Base-by-base conservation (phyloP, 1,284 basidiomycete genomes). In the Exobasidium rhododendri region DNA sequence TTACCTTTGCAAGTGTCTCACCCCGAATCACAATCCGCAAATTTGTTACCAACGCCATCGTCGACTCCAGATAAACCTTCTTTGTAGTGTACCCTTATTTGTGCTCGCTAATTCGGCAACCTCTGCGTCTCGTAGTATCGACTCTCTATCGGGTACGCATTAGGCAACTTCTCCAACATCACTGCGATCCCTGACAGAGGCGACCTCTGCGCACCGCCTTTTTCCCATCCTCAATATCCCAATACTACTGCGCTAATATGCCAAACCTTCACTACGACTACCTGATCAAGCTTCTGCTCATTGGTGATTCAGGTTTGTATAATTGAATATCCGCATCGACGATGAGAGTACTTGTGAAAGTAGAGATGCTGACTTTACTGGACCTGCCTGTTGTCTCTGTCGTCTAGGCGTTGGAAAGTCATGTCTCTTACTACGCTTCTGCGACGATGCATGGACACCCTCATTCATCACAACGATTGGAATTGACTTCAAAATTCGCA, bases 371-470 rank as follows among this genome's bases (percentile, higher is more conserved):
- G 50, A 11, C 11, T 35, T 17, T 53, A 35, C 24, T n/a, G 17
- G 17, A 17, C 43, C 43, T n/a, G 43, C 43, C 28, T 26, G 22
- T 3, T 22, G 7, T 3, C 45, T 47, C 7, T 24, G 45, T 26
- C 45, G 22, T 26, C 51, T 69, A 71, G 81, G 82, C 59, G 82
- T 98, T 73, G 96, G 96, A 72, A 99, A 99, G 84, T 98, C 94
- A 56, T 98, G 96, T 85, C 85, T 99, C 17, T 85, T 99, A 62
- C 86, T 98, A 63, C 90, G 96, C 69, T 99, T 99, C 87, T 98
- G 94, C 81, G 96, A 98, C 83, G 96, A 98, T 82, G 92, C 94
- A 68, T 98, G 94, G 94, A 98, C 96, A 35, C 94, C 94, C 30
- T 94, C 92, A 45, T 98, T 98, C 85, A 99, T 98, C 83, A 98